Evolutionary conservation across 495 filamentous ascomycete genomes (phyloP), one percentile per base, ranked within the genome.

Genomic region (Penicillium macrosclerotiorum): DNA sequence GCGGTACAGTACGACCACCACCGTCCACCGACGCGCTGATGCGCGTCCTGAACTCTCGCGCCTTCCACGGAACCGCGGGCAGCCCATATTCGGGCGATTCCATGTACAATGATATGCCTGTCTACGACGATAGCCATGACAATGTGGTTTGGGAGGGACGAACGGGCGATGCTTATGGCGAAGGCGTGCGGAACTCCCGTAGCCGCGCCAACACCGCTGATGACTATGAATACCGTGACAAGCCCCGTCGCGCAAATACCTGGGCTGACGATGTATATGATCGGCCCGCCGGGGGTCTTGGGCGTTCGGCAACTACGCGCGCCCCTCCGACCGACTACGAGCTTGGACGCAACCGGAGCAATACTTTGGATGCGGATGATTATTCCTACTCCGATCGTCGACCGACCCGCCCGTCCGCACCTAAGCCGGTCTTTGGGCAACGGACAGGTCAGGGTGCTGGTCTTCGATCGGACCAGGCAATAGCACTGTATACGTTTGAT

Each of bases 41-140:
- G 76, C 80, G 73, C 37, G 79, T 98, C 11, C 72, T 98, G 47
- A 90, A 86, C 59, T 89, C 90, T 4, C 78, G 90, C 19, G 78
- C 85, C 37, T 98, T 98, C 67, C 76, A 79, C 23, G 89, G 90
- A 20, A 73, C 73, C 18, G 59, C 64, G 12, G 59, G 67, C 2
- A 64, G 70, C 23, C n/a, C n/a, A n/a, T n/a, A n/a, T n/a, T n/a
- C n/a, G n/a, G 74, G 76, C 13, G 83, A 87, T 50, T 62, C 71
- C 20, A 94, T 93, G 83, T 98, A 96, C 73, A 97, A 97, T 64
- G 92, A 96, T 57, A 84, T 88, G 13, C 93, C 93, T 1, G 79
- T 95, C 4, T 98, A 97, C 56, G 90, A 94, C 50, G 86, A 92
- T 37, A 74, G 74, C 34, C 88, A 89, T 57, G 93, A 98, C 51